Percentiles rank a stretch among this genome's conserved stretches.
These are phyloP conservation scores for Coelastrella sp. DNA, from an alignment of 139 green algal species.

Conservation along the genomic window DNA sequence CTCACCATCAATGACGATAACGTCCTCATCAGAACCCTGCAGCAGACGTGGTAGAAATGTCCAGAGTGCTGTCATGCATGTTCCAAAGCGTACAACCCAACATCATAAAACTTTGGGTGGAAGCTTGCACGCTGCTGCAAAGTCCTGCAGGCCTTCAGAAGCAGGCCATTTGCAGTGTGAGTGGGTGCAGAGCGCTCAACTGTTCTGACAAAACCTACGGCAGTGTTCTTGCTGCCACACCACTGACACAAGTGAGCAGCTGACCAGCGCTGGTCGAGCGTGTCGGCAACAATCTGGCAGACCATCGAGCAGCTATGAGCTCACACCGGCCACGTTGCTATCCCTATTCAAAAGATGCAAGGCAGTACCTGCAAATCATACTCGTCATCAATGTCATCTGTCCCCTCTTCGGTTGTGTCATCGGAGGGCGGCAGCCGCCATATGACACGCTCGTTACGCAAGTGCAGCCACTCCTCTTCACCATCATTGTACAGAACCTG, in stretches of 20 bases:
- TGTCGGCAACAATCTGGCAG: no score
- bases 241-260: no score
- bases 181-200: no score
- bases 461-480: constrained; percentile 59
- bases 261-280: no score
- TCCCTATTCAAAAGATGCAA: background rate
- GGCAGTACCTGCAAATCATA: background rate
- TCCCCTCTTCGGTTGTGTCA: background rate
- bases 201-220: no score
- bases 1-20: background rate
- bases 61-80: no score
- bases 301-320: no score
- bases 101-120: background rate
- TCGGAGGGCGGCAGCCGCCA: constrained; percentile 70
- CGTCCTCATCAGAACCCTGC: background rate
- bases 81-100: background rate
- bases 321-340: no score
- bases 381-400: background rate
- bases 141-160: no score
- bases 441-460: constrained; percentile 70
- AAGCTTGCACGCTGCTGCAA: no score
- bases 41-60: background rate
- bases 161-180: no score
- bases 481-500: constrained; percentile 72
- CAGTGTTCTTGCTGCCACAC: no score